Conservation (phyloP, 345 rosid genomes). For the Populus simonii region DNA sequence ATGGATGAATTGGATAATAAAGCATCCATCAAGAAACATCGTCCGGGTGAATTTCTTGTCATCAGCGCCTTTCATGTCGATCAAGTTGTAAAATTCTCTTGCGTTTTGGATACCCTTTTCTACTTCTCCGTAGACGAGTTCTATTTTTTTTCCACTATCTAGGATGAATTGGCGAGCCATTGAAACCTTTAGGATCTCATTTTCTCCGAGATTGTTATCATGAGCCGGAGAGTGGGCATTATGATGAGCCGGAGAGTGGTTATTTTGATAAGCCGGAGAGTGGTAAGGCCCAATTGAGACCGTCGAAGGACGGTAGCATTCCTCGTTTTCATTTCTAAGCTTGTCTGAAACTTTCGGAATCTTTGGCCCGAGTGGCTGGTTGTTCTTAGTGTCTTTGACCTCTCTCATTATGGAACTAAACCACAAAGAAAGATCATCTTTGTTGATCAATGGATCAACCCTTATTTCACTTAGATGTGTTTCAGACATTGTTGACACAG, state of each 20-base stretch:
- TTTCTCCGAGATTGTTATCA: not conserved
- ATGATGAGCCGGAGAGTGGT: too few relatives aligned
- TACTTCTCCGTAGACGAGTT: too few relatives aligned
- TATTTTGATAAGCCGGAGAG: fast-evolving
- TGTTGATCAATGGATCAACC: not conserved
- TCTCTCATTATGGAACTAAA: not conserved
- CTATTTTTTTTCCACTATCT: not conserved
- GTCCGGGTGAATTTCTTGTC: not conserved
- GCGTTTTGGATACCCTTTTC: too few relatives aligned
- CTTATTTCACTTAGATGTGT: not conserved
- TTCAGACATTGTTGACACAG: not conserved
- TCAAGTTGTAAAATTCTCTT: not conserved
- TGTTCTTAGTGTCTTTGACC: not conserved
- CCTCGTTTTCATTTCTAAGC: not conserved
- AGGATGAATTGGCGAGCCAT: not conserved
- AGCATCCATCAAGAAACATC: not conserved
- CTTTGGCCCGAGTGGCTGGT: not conserved
- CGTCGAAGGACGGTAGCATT: not conserved
- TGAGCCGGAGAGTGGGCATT: not conserved
- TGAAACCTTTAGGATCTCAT: not conserved
- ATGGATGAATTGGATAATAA: not conserved
- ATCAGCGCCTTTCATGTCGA: too few relatives aligned
- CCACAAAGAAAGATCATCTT: not conserved
- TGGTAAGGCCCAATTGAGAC: not conserved
- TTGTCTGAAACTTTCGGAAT: not conserved